Base-by-base conservation (phyloP, 495 filamentous ascomycete species). In the Aspergillus egyptiacus region DNA sequence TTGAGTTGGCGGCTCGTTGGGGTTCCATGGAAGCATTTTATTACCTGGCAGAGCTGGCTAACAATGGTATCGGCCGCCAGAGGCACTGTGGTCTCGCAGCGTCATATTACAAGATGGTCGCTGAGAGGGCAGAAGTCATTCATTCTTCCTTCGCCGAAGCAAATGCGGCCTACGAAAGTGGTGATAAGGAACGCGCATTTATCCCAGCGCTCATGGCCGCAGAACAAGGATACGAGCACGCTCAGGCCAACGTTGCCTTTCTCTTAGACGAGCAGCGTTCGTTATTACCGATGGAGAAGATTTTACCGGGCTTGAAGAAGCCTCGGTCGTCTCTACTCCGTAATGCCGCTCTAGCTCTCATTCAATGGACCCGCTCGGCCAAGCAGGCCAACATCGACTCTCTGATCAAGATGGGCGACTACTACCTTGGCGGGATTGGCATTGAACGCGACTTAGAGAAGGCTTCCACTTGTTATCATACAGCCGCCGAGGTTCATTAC, bases 401-500 rank as follows among this genome's bases (percentile, higher is more conserved):
- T 0, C 69, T 95, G 53, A 85, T 99, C 30, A 99, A 97, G 67
- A 96, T 97, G 89, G 93, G 93, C 22, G 93, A 99, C 65, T 97
- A 96, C 64, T 97, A 97, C 60, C 75, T 95, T 13, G 51, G 71
- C 31, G 93, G 93, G 2, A 80, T 85, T 27, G 94, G 93, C 7
- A 80, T 86, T 2, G 27, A 49, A 6, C 47, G 70, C 2, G 89
- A 95, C 57, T 69, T 80, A 6, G 89, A 95, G 51, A 96, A 96
- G 65, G 93, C 93, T 1, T 91, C 90, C 0, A 80, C 84, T 17
- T 97, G 94, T 68, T 99, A 97, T 55, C 83, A 86, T 44, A 86
- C 85, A 7, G 93, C 93, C 5, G 90, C 91, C 1, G 93, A 98
- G 58, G 87, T 82, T 40, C 80, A 89, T 57, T 87, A 88, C 58